A percentile compares a stretch with the other conserved stretches of the same genome.
Evolutionary conservation across 352 stramenopile species (phyloP).

Genomic region (Phytophthora pini): DNA sequence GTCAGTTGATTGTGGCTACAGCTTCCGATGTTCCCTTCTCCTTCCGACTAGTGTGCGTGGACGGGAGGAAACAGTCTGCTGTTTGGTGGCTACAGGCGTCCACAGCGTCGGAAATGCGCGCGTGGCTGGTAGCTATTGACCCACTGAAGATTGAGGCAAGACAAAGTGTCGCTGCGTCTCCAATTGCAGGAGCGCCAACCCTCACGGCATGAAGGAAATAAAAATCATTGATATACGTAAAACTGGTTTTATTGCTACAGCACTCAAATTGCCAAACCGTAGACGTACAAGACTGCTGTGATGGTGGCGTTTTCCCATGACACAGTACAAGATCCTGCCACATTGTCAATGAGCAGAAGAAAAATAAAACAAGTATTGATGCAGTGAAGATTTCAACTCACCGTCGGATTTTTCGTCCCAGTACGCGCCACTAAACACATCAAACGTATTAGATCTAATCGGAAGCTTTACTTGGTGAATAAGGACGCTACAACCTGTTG

Average conservation of each 20-base stretch:
- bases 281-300: constrained; percentile 69
- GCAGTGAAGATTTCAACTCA: constrained; percentile 17
- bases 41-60: constrained; percentile 71
- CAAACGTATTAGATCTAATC: neutral
- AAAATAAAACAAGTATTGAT: neutral
- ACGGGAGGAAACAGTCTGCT: constrained; percentile 57
- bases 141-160: constrained; percentile 66
- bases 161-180: constrained; percentile 25
- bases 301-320: constrained; percentile 83
- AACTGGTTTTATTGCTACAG: neutral
- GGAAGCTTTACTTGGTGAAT: too few species aligned
- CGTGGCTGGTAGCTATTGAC: constrained; percentile 77
- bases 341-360: constrained; percentile 2
- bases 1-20: constrained; percentile 58
- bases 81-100: constrained; percentile 84
- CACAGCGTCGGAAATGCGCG: constrained; percentile 63
- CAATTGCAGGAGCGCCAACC: constrained; percentile 24
- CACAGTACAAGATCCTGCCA: constrained; percentile 66
- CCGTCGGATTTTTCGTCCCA: constrained; percentile 84
- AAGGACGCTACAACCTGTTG: constrained; percentile 31
- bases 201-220: constrained; percentile 33
- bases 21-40: constrained; percentile 55
- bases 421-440: constrained; percentile 46
- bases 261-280: constrained; percentile 60
- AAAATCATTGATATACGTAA: too few species aligned